phyloP scores from a whole-genome alignment of 495 filamentous ascomycete species.

The Tuber microsphaerosporum region DNA sequence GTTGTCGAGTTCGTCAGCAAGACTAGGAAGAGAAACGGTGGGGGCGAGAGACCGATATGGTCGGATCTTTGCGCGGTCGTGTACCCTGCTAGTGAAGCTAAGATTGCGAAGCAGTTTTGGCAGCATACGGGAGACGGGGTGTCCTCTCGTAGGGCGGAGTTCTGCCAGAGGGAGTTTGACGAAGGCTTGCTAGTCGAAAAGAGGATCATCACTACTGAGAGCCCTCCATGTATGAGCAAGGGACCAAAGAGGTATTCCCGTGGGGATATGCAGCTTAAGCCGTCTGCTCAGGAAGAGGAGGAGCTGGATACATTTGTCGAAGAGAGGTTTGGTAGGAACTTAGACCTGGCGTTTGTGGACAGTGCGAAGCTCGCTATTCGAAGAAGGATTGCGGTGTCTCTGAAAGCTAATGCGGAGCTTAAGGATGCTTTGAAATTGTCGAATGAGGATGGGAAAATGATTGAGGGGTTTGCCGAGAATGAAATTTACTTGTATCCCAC shows the following conservation, averaged over 20 bases:
- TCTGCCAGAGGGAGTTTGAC: conserved; percentile 66
- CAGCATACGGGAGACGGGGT: conserved; percentile 94
- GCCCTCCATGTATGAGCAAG: conserved; percentile 16
- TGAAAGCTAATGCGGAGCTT: conserved; percentile 48
- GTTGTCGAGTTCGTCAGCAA: conserved; percentile 60
- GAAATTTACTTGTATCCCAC: conserved; percentile 83
- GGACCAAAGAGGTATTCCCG: conserved; percentile 29
- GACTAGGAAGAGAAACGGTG: conserved; percentile 46
- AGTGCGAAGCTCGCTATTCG: conserved; percentile 82
- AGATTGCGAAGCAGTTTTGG: conserved; percentile 83
- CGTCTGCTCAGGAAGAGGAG: conserved; percentile 45
- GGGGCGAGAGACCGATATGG: conserved; percentile 40
- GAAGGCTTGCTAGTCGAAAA: conserved; percentile 61
- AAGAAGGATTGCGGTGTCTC: conserved; percentile 77
- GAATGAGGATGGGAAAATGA: conserved; percentile 44
- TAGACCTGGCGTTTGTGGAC: conserved; percentile 65
- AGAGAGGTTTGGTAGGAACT: conserved; percentile 87
- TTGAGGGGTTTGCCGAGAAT: conserved; percentile 69
- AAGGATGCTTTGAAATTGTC: conserved; percentile 51
- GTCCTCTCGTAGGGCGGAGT: conserved; percentile 84
- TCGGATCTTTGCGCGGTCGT: conserved; percentile 66
- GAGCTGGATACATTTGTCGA: conserved; percentile 60
- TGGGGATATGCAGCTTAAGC: conserved; percentile 5
- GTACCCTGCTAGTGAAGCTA: conserved; percentile 57
- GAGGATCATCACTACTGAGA: conserved; percentile 30